Conservation (phyloP, 805 yeast genomes). For the Clavispora asparagi region DNA sequence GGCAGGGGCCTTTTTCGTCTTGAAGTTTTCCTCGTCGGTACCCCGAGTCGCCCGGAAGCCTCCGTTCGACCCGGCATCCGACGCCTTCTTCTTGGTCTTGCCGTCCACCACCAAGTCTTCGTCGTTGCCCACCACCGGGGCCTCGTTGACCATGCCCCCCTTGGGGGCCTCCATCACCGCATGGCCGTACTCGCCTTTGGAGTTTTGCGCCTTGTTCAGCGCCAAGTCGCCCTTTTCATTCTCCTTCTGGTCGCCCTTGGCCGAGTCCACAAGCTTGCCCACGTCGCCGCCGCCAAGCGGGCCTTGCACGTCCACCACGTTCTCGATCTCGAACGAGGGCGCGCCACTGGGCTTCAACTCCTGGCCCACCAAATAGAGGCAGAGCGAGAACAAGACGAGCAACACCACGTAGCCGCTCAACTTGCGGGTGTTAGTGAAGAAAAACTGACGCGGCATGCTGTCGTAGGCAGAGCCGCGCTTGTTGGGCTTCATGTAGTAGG, state of each 20-base stretch:
- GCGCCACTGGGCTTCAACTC: constrained; percentile 27
- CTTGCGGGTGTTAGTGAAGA: constrained; percentile 35
- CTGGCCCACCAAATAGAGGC: constrained; percentile 32
- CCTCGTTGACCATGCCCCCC: constrained; percentile 44
- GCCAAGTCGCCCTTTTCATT: constrained; percentile 32
- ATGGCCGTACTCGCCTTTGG: constrained; percentile 34
- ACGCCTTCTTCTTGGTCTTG: constrained; percentile 3
- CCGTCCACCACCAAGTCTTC: constrained; percentile 22
- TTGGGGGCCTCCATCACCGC: constrained; percentile 42
- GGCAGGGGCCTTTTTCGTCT: neutral
- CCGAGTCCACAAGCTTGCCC: constrained; percentile 22
- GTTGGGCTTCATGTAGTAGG: constrained; percentile 42
- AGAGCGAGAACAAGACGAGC: constrained; percentile 28
- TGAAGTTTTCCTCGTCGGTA: neutral
- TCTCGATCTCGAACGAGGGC: constrained; percentile 23
- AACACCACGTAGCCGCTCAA: constrained; percentile 33
- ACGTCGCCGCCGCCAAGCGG: constrained; percentile 23
- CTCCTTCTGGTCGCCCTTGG: constrained; percentile 28
- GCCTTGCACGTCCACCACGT: constrained; percentile 6
- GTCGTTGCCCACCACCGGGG: constrained; percentile 37
- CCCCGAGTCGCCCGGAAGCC: neutral
- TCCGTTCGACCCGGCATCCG: neutral
- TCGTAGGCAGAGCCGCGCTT: constrained; percentile 33
- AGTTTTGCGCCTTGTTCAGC: constrained; percentile 31
- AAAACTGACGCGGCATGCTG: constrained; percentile 24